Evolutionary conservation across 306 rosid genomes (phyloP).

Genomic region (Trichosanthes truncata): DNA sequence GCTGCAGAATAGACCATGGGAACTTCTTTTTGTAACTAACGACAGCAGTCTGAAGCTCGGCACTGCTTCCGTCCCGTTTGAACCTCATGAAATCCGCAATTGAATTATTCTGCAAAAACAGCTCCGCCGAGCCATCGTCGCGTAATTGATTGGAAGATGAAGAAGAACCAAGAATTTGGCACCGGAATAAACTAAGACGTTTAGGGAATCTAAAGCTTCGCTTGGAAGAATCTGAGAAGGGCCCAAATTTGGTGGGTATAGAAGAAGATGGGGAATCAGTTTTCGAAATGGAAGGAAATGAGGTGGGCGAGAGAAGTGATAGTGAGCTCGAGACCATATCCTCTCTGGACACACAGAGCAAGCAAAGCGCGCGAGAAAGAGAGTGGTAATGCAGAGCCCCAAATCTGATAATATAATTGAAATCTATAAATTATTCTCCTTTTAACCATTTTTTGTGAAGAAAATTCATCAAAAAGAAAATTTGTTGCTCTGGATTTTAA

Average conservation of each 20-base stretch:
- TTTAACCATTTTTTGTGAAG: not conserved
- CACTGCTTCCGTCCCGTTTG: slow-evolving; percentile 47
- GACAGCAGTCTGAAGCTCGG: slow-evolving; percentile 76
- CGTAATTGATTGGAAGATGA: slow-evolving; percentile 23
- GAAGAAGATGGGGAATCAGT: slow-evolving; percentile 33
- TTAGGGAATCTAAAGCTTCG: slow-evolving; percentile 17
- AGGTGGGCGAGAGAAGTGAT: slow-evolving; percentile 40
- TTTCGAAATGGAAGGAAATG: slow-evolving; percentile 33
- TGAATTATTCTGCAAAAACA: slow-evolving; percentile 52
- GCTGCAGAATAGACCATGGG: slow-evolving; percentile 73
- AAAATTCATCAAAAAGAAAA: not conserved
- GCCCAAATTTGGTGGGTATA: slow-evolving; percentile 14
- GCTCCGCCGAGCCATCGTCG: slow-evolving; percentile 59
- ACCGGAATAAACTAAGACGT: slow-evolving; percentile 17
- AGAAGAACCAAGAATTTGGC: slow-evolving; percentile 7
- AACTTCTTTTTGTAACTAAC: slow-evolving; percentile 71
- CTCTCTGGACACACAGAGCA: not conserved
- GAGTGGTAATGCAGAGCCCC: not conserved
- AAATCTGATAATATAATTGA: not conserved
- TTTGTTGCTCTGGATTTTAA: too few species aligned
- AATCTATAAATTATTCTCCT: not conserved
- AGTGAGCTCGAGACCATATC: slow-evolving; percentile 46
- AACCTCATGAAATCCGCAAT: slow-evolving; percentile 88
- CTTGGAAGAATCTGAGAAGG: slow-evolving; percentile 23
- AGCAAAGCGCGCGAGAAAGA: not conserved